These are phyloP conservation scores for Prunus mume DNA, from an alignment of 306 rosid genomes.

Conservation along the genomic window DNA sequence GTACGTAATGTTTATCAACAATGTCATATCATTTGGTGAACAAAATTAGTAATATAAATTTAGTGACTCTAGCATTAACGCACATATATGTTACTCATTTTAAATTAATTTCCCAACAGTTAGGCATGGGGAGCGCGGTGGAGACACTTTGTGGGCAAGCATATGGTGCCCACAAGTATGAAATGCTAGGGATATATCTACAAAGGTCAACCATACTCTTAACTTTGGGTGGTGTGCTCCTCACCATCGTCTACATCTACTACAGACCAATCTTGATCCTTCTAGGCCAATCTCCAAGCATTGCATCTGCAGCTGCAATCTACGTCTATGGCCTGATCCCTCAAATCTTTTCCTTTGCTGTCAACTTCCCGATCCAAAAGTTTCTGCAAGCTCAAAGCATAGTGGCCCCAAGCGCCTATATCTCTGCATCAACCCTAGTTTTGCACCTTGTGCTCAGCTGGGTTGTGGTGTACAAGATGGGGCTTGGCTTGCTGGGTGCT, in stretches of 20 bases:
- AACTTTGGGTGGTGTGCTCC: constrained; percentile 8
- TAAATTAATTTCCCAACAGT: constrained; percentile 26
- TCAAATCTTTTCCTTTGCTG: constrained; percentile 71
- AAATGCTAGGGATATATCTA: constrained; percentile 60
- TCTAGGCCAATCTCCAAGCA: constrained; percentile 49
- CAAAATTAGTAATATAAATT: not conserved
- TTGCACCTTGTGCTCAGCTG: constrained; percentile 54
- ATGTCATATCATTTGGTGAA: not conserved
- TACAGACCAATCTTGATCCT: constrained; percentile 40
- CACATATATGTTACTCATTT: not conserved
- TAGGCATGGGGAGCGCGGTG: constrained; percentile 93
- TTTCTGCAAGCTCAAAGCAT: constrained; percentile 81
- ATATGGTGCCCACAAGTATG: constrained; percentile 56
- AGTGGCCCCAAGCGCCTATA: constrained; percentile 65
- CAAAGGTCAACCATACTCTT: constrained; percentile 68
- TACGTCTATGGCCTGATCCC: constrained; percentile 77
- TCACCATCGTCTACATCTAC: constrained; percentile 39
- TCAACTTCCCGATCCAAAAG: constrained; percentile 73
- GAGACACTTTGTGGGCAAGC: constrained; percentile 91
- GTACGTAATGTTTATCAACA: constrained; percentile 6
- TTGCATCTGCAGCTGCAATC: constrained; percentile 47
- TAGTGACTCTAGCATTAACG: too few species aligned
- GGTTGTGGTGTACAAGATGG: constrained; percentile 50
- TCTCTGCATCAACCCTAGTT: constrained; percentile 46
- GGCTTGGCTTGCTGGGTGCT: constrained; percentile 66